These are phyloP conservation scores for Dunaliella salina DNA, from an alignment of 163 green algal genomes.

Conservation along the genomic window DNA sequence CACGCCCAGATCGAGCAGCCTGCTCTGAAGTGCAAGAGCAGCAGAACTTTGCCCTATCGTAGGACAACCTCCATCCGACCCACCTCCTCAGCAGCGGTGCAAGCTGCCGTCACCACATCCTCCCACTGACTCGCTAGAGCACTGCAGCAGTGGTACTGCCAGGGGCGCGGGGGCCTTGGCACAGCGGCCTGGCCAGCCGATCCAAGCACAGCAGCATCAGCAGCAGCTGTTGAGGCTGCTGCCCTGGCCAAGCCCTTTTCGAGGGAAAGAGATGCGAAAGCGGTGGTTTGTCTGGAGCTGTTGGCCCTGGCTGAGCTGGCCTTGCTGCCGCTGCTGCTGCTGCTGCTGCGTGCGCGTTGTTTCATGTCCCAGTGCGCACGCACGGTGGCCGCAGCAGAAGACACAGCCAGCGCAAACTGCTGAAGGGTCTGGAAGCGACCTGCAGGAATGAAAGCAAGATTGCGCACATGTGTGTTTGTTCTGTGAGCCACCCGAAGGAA, in stretches of 20 bases:
- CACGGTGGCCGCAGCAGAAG: neutral
- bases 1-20: too few species aligned
- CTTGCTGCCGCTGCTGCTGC: neutral
- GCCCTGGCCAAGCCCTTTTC: too few species aligned
- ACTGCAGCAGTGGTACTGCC: neutral
- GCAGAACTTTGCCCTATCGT: too few species aligned
- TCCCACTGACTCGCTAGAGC: neutral
- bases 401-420: neutral
- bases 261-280: neutral
- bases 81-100: neutral
- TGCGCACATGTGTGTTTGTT: too few species aligned
- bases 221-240: neutral
- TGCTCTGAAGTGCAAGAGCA: too few species aligned
- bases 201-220: neutral
- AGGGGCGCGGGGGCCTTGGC: neutral
- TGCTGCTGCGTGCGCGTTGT: neutral
- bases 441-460: neutral
- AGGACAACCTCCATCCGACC: too few species aligned
- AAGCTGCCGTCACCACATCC: neutral
- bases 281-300: neutral
- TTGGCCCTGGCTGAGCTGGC: neutral
- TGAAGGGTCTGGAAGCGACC: neutral
- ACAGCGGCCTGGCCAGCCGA: neutral
- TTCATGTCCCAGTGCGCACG: neutral
- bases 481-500: neutral